Base-by-base conservation (phyloP, 192 early-diverging fungal species). In the Piromyces finnis region DNA sequence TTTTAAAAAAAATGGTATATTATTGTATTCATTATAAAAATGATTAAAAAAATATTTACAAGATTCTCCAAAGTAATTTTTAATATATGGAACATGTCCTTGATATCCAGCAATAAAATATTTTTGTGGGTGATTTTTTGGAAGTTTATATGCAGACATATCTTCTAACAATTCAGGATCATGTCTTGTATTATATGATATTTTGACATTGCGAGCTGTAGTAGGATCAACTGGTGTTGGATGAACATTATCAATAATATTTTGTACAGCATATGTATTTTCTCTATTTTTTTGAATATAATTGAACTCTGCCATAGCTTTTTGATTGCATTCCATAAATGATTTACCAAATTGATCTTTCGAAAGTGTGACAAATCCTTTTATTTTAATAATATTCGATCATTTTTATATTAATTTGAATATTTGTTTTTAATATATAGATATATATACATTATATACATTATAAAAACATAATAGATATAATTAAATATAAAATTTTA, bases 21-120 rank as follows among this genome's bases (percentile, higher is more conserved):
- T n/a, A n/a, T n/a, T n/a, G n/a, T n/a, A n/a, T n/a, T n/a, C n/a
- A n/a, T n/a, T n/a, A n/a, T n/a, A n/a, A n/a, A n/a, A n/a, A n/a
- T n/a, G n/a, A n/a, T 35, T 35, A 35, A 37, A 12, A 22, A 3
- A n/a, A 9, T 68, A 68, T 68, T 68, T 68, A 68, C 51, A 68
- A n/a, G 51, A 68, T 68, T 90, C 89, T 29, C 89, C 89, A 88
- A 88, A 90, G 81, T 90, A 86, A 79, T 90, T 87, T 81, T 88
- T 86, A 79, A 88, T 81, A 77, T 88, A 81, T 14, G 89, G 87
- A 28, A 90, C 89, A 83, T 87, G 88, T n/a, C 89, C 89, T 51
- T 87, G 88, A 80, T 90, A 90, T 2, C 89, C 89, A 22, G 82
- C 82, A 80, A 90, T 87, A 78, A 89, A 90, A 12, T 86, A 88